These are phyloP conservation scores for Vitis rotundifolia DNA, from an alignment of 164 flowering plant genomes.

Conservation along the genomic window DNA sequence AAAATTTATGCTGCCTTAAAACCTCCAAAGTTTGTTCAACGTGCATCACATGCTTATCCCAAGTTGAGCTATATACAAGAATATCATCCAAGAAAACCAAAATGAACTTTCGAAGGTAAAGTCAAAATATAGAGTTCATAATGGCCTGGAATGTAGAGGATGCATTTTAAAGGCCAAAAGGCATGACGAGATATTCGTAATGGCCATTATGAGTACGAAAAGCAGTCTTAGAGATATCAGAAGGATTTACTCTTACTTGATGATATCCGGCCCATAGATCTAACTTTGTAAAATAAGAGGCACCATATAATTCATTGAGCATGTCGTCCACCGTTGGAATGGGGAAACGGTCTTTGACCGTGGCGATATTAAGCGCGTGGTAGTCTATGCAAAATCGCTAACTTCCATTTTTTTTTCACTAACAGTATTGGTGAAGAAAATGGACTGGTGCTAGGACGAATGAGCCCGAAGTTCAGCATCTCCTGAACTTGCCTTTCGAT, in stretches of 20 bases:
- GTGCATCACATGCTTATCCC: too few species aligned
- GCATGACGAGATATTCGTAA: constrained; percentile 9
- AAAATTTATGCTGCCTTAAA: too few species aligned
- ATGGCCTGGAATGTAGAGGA: background rate
- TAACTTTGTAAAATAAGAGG: background rate
- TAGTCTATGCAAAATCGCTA: too few species aligned
- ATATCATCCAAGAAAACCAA: too few species aligned
- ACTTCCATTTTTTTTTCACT: constrained; percentile 10
- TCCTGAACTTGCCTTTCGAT: constrained; percentile 5
- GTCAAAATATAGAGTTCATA: too few species aligned
- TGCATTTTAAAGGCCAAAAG: background rate
- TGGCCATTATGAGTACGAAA: constrained; percentile 12
- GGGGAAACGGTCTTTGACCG: background rate
- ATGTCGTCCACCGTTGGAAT: background rate
- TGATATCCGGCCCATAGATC: too few species aligned
- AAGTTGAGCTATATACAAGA: too few species aligned
- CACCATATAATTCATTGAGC: background rate
- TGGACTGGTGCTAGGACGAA: constrained; percentile 3
- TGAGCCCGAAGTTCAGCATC: background rate
- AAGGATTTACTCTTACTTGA: too few species aligned
- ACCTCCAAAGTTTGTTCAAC: too few species aligned
- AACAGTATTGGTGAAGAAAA: background rate
- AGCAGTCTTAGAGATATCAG: too few species aligned
- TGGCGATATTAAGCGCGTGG: background rate
- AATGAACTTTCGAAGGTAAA: too few species aligned